Base-by-base conservation (phyloP, 2,329 filamentous ascomycete species). In the Aspergillus carbonarius region DNA sequence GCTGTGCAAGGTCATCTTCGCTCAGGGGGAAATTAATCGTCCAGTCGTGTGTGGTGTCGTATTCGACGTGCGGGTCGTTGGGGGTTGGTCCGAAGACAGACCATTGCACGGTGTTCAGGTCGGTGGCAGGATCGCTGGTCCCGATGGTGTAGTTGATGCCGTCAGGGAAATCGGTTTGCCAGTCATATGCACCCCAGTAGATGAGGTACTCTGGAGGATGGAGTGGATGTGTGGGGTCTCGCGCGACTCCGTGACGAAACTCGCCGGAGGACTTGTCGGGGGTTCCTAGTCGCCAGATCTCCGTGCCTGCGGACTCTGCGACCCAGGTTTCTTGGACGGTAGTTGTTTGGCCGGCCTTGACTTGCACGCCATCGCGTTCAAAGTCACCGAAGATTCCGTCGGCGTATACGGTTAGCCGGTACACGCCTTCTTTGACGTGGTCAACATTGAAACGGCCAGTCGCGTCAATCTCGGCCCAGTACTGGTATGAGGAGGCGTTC, bases 61-160 rank as follows among this genome's bases (percentile, higher is more conserved):
- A 69, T 58, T 71, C 68, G 25, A 85, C 78, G 53, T 80, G 72
- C 20, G 73, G 71, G 61, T 78, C 78, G 15, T 64, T 64, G 4
- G 68, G 62, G 0, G 67, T 70, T 5, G 67, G 69, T 74, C 85
- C 85, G 64, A 86, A 88, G 8, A 85, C 84, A 57, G 81, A 83
- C 86, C 85, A 88, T 68, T 88, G 86, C 4, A 88, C 82, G 56
- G 87, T 87, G 70, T 88, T 88, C 60, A 86, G 76, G 64, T 86
- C 83, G 10, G 73, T 69, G 0, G 72, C 72, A 17, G 75, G 76
- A 25, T 83, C 71, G 60, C 79, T 81, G 66, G 80, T 71, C 9
- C 85, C 85, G 1, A 88, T 80, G 13, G 80, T 79, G 72, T 83
- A 89, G 20, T 74, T 77, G 0, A 88, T 79, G 4, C 86, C 85